Evolutionary conservation across 768 basidiomycete species (phyloP).

Genomic region (Lanmaoa rubissima): DNA sequence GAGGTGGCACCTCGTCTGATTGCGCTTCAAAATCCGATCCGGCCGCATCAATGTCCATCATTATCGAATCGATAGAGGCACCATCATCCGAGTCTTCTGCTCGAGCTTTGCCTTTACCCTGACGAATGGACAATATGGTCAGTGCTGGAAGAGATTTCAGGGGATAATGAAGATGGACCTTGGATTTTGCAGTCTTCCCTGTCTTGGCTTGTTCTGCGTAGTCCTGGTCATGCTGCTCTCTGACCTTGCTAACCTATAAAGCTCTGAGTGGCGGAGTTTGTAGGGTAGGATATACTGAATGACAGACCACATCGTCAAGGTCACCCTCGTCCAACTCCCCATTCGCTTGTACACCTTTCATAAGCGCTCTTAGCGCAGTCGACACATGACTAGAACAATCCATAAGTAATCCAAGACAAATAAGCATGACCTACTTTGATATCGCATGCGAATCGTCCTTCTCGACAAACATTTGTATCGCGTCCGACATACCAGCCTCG

Average conservation of each 20-base stretch:
- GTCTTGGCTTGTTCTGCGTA: constrained; percentile 48
- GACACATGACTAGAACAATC: constrained; percentile 58
- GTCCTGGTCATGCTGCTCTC: constrained; percentile 64
- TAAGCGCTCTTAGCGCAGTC: constrained; percentile 54
- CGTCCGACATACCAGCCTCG: constrained; percentile 89
- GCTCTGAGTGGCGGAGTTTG: background rate
- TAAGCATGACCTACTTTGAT: constrained; percentile 56
- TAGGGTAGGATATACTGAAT: background rate
- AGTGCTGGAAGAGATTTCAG: background rate
- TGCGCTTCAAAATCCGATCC: constrained; percentile 49
- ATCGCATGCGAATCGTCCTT: constrained; percentile 97
- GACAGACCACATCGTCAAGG: constrained; percentile 67
- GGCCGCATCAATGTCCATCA: constrained; percentile 65
- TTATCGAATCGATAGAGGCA: constrained; percentile 65
- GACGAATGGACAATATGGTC: background rate
- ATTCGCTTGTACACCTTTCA: constrained; percentile 65
- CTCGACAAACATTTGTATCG: constrained; percentile 93
- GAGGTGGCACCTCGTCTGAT: constrained; percentile 44
- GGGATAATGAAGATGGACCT: constrained; percentile 33
- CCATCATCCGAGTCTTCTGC: constrained; percentile 51
- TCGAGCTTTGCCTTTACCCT: constrained; percentile 55
- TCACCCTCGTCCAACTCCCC: constrained; percentile 71
- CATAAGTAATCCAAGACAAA: background rate
- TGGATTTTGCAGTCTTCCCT: constrained; percentile 40
- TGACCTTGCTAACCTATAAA: constrained; percentile 63